phyloP scores from a whole-genome alignment of 352 stramenopile species.

The Phytopythium montanum region DNA sequence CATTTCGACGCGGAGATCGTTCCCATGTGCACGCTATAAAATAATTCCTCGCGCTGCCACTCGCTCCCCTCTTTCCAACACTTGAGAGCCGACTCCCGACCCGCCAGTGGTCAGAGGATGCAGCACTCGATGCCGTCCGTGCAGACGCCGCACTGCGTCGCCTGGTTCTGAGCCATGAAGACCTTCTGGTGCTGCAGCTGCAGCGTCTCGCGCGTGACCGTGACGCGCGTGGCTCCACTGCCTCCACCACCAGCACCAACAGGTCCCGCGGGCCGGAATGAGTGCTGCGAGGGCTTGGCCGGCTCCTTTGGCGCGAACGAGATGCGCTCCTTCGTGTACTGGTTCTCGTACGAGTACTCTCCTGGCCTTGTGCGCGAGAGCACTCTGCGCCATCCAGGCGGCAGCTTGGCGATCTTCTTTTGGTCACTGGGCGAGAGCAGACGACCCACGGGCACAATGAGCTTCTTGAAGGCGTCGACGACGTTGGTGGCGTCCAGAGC shows the following conservation, averaged over 20 bases:
- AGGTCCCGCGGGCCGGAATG: slow-evolving; percentile 41
- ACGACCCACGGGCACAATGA: slow-evolving; percentile 81
- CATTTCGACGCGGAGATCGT: neutral
- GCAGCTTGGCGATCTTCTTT: slow-evolving; percentile 63
- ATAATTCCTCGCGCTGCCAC: neutral
- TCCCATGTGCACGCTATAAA: slow-evolving; percentile 1
- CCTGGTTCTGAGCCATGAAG: slow-evolving; percentile 67
- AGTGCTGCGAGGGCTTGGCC: slow-evolving; percentile 84
- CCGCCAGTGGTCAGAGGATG: slow-evolving; percentile 41
- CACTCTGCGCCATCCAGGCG: slow-evolving; percentile 72
- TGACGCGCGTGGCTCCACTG: slow-evolving; percentile 36
- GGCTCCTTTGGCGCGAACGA: slow-evolving; percentile 82
- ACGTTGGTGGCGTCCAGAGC: slow-evolving; percentile 85
- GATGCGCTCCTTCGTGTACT: slow-evolving; percentile 88
- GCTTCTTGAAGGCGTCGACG: slow-evolving; percentile 84
- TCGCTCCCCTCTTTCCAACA: neutral
- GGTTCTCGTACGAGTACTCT: slow-evolving; percentile 88
- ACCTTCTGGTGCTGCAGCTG: slow-evolving; percentile 83
- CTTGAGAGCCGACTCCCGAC: neutral
- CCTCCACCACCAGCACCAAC: slow-evolving; percentile 19
- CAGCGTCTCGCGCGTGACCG: slow-evolving; percentile 80
- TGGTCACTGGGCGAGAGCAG: slow-evolving; percentile 60
- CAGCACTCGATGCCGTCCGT: slow-evolving; percentile 26
- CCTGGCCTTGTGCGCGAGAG: slow-evolving; percentile 74
- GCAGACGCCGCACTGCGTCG: slow-evolving; percentile 61